These are phyloP conservation scores for Atalantia buxifolia DNA, from an alignment of 345 rosid genomes.

Conservation along the genomic window DNA sequence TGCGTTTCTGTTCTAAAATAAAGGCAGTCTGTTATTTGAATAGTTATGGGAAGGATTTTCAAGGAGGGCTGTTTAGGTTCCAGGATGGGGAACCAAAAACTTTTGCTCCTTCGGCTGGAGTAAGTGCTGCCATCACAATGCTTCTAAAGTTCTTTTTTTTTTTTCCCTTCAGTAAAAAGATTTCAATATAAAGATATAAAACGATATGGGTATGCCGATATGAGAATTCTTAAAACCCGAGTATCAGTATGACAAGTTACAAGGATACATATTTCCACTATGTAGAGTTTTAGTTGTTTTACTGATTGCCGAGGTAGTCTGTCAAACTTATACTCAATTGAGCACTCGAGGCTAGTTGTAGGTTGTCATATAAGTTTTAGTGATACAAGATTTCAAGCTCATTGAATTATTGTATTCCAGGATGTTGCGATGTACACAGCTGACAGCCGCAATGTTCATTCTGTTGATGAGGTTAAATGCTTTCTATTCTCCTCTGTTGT, in stretches of 20 bases:
- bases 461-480: slow-evolving; percentile 76
- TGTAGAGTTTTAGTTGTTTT: not conserved
- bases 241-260: not conserved
- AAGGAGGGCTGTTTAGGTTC: slow-evolving; percentile 85
- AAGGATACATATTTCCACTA: not conserved
- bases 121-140: slow-evolving; percentile 34
- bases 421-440: slow-evolving; percentile 89
- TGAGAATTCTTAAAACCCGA: not conserved
- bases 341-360: not conserved
- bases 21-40: slow-evolving; percentile 98
- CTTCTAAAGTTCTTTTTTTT: not conserved
- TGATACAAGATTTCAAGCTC: not conserved
- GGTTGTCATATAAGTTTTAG: not conserved
- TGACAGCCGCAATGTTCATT: slow-evolving; percentile 75
- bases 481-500: not conserved
- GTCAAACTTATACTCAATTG: not conserved
- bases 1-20: slow-evolving; percentile 6
- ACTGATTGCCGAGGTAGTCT: not conserved
- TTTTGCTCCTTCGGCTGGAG: slow-evolving; percentile 67
- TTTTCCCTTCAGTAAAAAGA: not conserved
- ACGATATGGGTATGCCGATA: not conserved
- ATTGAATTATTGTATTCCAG: slow-evolving; percentile 33
- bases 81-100: slow-evolving; percentile 70
- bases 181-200: not conserved
- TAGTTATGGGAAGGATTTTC: slow-evolving; percentile 57